Evolutionary conservation across 257 asterid species (phyloP).

Genomic region (Lantana camara): DNA sequence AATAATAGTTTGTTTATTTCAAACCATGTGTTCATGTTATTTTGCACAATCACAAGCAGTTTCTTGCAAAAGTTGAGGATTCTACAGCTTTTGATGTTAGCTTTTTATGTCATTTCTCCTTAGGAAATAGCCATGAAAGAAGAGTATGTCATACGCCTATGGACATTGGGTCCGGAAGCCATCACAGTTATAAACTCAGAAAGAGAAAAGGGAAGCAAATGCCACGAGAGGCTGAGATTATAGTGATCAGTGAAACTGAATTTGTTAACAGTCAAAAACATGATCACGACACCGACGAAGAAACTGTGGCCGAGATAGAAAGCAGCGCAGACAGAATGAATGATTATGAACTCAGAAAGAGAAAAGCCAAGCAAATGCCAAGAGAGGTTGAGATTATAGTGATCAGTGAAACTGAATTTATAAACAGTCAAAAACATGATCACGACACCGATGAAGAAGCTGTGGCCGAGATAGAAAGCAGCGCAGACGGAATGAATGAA

Average conservation of each 20-base stretch:
- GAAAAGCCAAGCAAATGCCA: background rate
- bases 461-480: background rate
- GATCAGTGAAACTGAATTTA: background rate
- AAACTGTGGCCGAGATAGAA: background rate
- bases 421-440: background rate
- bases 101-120: too few relatives aligned
- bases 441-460: background rate
- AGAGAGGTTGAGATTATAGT: too few relatives aligned
- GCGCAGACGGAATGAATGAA: background rate
- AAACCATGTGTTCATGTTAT: too few relatives aligned
- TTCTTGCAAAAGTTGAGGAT: too few relatives aligned
- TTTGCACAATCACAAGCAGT: too few relatives aligned
- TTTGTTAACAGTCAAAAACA: background rate
- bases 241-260: background rate
- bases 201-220: background rate
- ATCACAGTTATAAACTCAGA: background rate
- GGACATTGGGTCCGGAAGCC: too few relatives aligned
- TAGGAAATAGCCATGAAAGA: too few relatives aligned
- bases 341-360: background rate
- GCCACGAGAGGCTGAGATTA: background rate
- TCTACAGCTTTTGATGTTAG: too few relatives aligned
- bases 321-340: background rate
- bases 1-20: too few relatives aligned
- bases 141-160: too few relatives aligned
- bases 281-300: background rate